A percentile compares a stretch with the other conserved stretches of the same genome.
phyloP scores from a whole-genome alignment of 768 basidiomycete genomes.

The Crucibulum laeve region DNA sequence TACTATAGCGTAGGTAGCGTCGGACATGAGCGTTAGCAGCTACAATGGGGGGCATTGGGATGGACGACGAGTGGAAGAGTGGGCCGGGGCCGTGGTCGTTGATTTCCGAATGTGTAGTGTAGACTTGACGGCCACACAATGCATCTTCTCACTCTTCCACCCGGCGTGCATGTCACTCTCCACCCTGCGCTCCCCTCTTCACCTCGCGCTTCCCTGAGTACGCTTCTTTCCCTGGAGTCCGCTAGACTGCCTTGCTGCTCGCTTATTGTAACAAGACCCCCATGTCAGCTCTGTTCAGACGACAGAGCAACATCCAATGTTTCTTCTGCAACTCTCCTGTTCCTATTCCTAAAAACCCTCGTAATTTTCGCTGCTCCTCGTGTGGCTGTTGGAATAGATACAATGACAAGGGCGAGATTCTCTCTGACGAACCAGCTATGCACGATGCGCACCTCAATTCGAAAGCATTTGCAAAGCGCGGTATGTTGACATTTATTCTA shows the following conservation, averaged over 20 bases:
- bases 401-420: constrained; percentile 67
- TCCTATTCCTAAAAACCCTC: constrained; percentile 40
- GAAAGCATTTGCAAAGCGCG: constrained; percentile 66
- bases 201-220: no score
- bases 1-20: no score
- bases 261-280: constrained; percentile 3
- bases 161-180: no score
- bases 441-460: constrained; percentile 72
- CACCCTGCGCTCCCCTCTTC: no score
- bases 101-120: no score
- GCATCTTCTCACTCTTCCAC: no score
- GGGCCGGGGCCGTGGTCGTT: no score
- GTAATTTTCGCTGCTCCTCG: constrained; percentile 59
- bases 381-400: constrained; percentile 77
- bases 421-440: constrained; percentile 88
- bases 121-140: no score
- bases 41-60: no score
- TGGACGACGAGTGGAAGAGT: no score
- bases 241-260: background rate
- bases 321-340: constrained; percentile 64
- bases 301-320: constrained; percentile 48
- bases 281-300: constrained; percentile 48
- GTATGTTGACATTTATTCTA: constrained; percentile 30
- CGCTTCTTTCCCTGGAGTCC: background rate
- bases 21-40: no score